These are phyloP conservation scores for Stemphylium lycopersici DNA, from an alignment of 2,329 filamentous ascomycete genomes.

Conservation along the genomic window DNA sequence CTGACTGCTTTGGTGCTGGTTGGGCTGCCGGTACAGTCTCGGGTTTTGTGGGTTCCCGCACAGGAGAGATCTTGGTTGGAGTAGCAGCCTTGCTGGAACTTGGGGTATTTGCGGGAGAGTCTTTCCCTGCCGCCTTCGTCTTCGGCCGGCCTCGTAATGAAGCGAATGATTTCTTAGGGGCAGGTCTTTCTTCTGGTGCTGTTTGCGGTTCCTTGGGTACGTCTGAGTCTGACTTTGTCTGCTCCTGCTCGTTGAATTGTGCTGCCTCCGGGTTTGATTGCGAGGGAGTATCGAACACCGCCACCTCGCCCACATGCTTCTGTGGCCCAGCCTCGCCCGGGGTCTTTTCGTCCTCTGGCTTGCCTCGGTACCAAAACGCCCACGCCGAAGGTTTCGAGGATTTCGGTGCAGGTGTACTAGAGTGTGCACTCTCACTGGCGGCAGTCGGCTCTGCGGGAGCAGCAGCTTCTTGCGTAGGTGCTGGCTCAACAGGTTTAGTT, in stretches of 20 bases:
- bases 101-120: conserved; percentile 23
- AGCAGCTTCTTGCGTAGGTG: conserved; percentile 4
- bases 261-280: conserved; percentile 58
- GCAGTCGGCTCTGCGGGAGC: conserved; percentile 11
- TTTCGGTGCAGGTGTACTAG: conserved; percentile 34
- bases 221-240: conserved; percentile 23
- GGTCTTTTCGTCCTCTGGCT: conserved; percentile 56
- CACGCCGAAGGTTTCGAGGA: conserved; percentile 67
- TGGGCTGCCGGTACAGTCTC: conserved; percentile 38
- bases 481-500: conserved; percentile 1
- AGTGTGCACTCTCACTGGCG: conserved; percentile 10
- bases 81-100: conserved; percentile 48
- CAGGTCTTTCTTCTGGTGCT: conserved; percentile 25
- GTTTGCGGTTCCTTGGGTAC: conserved; percentile 25
- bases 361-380: conserved; percentile 79
- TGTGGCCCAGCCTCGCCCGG: conserved; percentile 63
- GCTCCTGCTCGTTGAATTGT: conserved; percentile 56
- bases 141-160: conserved; percentile 43
- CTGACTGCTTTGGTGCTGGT: conserved; percentile 29
- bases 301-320: conserved; percentile 60
- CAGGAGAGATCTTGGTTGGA: conserved; percentile 37
- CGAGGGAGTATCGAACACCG: conserved; percentile 58
- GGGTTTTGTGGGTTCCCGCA: conserved; percentile 32
- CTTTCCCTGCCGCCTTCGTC: conserved; percentile 28
- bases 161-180: conserved; percentile 36